phyloP scores from a whole-genome alignment of 257 asterid species.

The Scutellaria baicalensis region DNA sequence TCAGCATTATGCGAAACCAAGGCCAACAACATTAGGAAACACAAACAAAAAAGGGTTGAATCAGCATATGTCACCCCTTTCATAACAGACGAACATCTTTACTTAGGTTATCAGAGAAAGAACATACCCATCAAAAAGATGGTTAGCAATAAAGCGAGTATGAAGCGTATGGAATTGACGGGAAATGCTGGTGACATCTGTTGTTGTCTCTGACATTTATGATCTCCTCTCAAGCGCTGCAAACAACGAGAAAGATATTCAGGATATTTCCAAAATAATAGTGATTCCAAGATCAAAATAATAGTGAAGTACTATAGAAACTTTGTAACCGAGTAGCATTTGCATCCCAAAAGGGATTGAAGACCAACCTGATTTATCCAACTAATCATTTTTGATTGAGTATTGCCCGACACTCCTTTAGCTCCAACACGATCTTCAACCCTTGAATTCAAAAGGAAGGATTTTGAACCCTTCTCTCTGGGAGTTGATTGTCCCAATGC shows the following conservation, averaged over 20 bases:
- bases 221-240: constrained; percentile 50
- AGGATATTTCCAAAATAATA: constrained; percentile 5
- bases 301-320: neutral
- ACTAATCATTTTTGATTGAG: constrained; percentile 28
- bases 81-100: neutral
- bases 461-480: constrained; percentile 48
- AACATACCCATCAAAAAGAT: constrained; percentile 65
- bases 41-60: neutral
- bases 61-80: neutral
- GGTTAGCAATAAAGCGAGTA: constrained; percentile 54
- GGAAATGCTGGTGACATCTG: constrained; percentile 25
- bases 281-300: neutral
- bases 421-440: constrained; percentile 29
- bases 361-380: constrained; percentile 53
- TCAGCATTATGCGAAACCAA: neutral
- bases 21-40: neutral
- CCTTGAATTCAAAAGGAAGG: constrained; percentile 30
- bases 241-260: constrained; percentile 10
- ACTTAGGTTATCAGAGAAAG: neutral
- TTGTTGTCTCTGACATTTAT: constrained; percentile 45
- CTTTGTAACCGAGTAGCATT: neutral
- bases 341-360: neutral
- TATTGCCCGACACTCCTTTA: constrained; percentile 26
- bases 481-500: constrained; percentile 38
- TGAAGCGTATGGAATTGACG: constrained; percentile 38